A percentile compares a stretch with the other conserved stretches of the same genome.
Conservation (phyloP, 1,139 yeast genomes). For the Suhomyces anneliseae region DNA sequence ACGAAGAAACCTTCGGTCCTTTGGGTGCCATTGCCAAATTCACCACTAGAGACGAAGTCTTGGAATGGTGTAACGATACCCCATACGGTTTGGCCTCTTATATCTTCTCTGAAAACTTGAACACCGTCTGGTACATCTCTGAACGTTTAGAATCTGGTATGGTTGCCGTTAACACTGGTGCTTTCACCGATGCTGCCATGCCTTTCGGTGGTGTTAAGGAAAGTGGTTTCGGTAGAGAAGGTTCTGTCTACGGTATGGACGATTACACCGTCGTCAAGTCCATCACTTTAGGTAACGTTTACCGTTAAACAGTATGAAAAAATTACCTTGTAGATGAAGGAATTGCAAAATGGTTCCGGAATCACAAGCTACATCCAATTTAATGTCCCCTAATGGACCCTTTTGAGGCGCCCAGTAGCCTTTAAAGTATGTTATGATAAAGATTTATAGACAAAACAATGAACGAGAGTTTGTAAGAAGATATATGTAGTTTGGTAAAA, state of each 20-base stretch:
- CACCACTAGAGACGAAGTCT: slow-evolving; percentile 65
- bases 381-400: too few species aligned
- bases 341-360: too few species aligned
- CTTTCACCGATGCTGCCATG: slow-evolving; percentile 66
- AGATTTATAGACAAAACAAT: too few species aligned
- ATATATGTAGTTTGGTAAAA: too few species aligned
- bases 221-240: slow-evolving; percentile 83
- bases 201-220: slow-evolving; percentile 84
- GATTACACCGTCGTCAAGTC: slow-evolving; percentile 71
- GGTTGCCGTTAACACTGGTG: slow-evolving; percentile 78
- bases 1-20: slow-evolving; percentile 91
- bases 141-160: slow-evolving; percentile 78
- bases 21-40: slow-evolving; percentile 75
- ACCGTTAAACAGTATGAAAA: slow-evolving; percentile 1
- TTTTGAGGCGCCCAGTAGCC: too few species aligned
- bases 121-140: slow-evolving; percentile 41
- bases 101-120: slow-evolving; percentile 61
- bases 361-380: too few species aligned
- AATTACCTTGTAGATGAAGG: too few species aligned
- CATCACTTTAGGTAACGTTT: slow-evolving; percentile 45
- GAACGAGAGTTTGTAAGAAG: too few species aligned
- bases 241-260: slow-evolving; percentile 72
- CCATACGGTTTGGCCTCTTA: slow-evolving; percentile 79
- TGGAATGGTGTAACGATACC: slow-evolving; percentile 66
- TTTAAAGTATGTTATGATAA: too few species aligned